Percentiles rank a stretch among this genome's conserved stretches.
phyloP scores from a whole-genome alignment of 2,329 filamentous ascomycete species.

The Paramyrothecium roridum region DNA sequence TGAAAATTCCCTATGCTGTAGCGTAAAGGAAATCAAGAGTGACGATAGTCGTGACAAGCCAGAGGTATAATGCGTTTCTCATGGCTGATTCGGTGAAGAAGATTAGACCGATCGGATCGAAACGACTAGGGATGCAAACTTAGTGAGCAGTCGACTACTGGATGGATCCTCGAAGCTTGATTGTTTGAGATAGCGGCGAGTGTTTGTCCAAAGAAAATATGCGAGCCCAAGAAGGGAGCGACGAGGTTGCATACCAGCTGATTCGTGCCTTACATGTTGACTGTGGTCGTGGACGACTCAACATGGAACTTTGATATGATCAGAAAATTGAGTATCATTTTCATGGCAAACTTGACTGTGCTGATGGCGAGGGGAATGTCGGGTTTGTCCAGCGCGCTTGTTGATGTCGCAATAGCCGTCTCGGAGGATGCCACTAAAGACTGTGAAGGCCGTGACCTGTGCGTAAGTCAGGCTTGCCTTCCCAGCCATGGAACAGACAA shows the following conservation, averaged over 20 bases:
- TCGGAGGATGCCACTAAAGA: constrained; percentile 63
- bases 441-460: constrained; percentile 58
- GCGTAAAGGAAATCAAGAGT: constrained; percentile 62
- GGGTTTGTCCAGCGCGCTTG: constrained; percentile 64
- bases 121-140: constrained; percentile 41
- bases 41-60: constrained; percentile 65
- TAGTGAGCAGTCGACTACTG: no score
- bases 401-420: constrained; percentile 57
- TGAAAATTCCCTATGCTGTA: constrained; percentile 72
- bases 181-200: no score
- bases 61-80: constrained; percentile 68
- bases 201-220: constrained; percentile 49
- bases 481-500: constrained; percentile 60
- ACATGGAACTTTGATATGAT: constrained; percentile 66
- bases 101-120: constrained; percentile 52
- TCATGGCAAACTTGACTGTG: constrained; percentile 59
- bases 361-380: constrained; percentile 68
- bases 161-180: no score
- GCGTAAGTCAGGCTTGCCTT: constrained; percentile 59
- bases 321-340: constrained; percentile 65
- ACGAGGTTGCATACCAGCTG: constrained; percentile 58
- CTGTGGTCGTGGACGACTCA: constrained; percentile 45
- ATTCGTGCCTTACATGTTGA: constrained; percentile 63
- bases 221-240: constrained; percentile 51
- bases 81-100: constrained; percentile 64